Evolutionary conservation across 2,329 filamentous ascomycete genomes (phyloP).

Genomic region (Hypoxylon sp.): DNA sequence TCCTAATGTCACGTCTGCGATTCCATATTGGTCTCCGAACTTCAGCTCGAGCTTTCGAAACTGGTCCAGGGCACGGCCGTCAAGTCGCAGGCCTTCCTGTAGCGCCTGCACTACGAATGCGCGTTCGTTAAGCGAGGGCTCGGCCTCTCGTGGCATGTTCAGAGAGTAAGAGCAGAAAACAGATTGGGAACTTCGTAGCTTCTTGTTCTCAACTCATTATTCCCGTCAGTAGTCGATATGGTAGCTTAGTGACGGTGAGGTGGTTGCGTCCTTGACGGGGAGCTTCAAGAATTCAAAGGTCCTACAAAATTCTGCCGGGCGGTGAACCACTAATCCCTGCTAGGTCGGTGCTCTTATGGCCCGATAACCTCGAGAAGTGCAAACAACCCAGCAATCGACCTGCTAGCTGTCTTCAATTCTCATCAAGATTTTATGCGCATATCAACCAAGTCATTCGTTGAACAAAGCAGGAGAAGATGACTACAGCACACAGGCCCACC

Average conservation of each 20-base stretch:
- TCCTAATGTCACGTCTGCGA: constrained; percentile 85
- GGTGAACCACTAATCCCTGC: constrained; percentile 49
- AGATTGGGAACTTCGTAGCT: constrained; percentile 10
- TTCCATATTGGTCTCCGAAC: constrained; percentile 91
- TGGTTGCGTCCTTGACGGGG: constrained; percentile 32
- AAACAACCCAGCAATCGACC: constrained; percentile 10
- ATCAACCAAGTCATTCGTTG: constrained; percentile 2
- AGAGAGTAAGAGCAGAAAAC: constrained; percentile 24
- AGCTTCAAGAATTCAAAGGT: constrained; percentile 33
- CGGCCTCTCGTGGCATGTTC: constrained; percentile 89
- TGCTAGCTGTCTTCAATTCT: constrained; percentile 15
- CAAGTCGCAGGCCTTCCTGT: constrained; percentile 79
- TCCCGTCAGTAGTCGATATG: constrained; percentile 5
- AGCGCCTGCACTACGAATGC: constrained; percentile 86
- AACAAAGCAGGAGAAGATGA: constrained; percentile 57
- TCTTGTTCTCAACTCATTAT: constrained; percentile 33
- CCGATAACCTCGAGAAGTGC: constrained; percentile 22
- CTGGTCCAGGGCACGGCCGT: constrained; percentile 82
- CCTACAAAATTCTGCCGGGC: constrained; percentile 56
- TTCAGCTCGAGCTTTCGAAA: constrained; percentile 79
- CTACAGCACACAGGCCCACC: constrained; percentile 81
- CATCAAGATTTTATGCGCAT: constrained; percentile 9
- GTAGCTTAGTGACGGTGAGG: constrained; percentile 36
- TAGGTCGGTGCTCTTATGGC: constrained; percentile 25
- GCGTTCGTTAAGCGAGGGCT: constrained; percentile 88